Percentiles rank a stretch among this genome's conserved stretches.
Evolutionary conservation across 2,329 filamentous ascomycete genomes (phyloP).

Genomic region (Onygenales sp.): DNA sequence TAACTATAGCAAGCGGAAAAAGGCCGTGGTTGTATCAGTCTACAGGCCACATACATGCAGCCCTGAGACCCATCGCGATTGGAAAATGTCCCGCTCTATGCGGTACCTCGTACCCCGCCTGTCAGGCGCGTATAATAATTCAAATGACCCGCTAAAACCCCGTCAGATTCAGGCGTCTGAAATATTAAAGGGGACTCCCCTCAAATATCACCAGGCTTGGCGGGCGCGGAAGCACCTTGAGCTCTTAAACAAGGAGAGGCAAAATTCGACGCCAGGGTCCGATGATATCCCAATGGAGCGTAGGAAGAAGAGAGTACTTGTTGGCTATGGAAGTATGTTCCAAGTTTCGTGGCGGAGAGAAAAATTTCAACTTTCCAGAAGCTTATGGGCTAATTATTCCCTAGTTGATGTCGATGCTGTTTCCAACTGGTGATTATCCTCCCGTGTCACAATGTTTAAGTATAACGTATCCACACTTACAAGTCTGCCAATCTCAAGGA

Average conservation of each 20-base stretch:
- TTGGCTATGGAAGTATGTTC: not conserved
- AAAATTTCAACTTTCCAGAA: too few species aligned
- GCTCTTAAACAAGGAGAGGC: not conserved
- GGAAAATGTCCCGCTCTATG: slow-evolving; percentile 4
- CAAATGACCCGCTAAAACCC: not conserved
- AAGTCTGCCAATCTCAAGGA: not conserved
- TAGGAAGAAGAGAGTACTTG: not conserved
- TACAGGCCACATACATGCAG: slow-evolving; percentile 4
- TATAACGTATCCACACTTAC: not conserved
- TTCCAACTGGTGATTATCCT: not conserved
- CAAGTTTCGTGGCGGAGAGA: not conserved
- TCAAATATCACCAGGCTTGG: slow-evolving; percentile 6
- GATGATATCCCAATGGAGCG: too few species aligned
- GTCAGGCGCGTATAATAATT: slow-evolving; percentile 1
- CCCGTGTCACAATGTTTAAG: not conserved
- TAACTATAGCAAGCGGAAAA: not conserved
- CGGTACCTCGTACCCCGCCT: slow-evolving; percentile 4
- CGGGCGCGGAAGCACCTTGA: slow-evolving; percentile 1
- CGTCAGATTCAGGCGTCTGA: slow-evolving; percentile 4
- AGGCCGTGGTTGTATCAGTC: slow-evolving; percentile 3
- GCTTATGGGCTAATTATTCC: not conserved
- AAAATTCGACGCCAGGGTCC: too few species aligned
- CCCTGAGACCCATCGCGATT: slow-evolving; percentile 4
- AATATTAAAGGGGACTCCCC: slow-evolving; percentile 2
- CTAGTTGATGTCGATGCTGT: not conserved